A percentile compares a stretch with the other conserved stretches of the same genome.
phyloP scores from a whole-genome alignment of 192 early-diverging fungal species.

The Radiomyces spectabilis region DNA sequence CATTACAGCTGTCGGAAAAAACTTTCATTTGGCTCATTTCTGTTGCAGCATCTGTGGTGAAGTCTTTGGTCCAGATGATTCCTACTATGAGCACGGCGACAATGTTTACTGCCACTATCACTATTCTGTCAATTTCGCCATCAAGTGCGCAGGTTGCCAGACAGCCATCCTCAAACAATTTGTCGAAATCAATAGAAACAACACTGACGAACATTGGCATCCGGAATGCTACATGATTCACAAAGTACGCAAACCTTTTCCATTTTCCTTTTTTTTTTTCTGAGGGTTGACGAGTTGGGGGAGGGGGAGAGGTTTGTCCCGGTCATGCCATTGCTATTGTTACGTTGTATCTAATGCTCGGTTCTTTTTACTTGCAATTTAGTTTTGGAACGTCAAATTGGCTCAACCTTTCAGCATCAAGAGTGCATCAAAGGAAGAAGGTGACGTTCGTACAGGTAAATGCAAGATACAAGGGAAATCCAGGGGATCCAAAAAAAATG shows the following conservation, averaged over 20 bases:
- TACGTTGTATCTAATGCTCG: background rate
- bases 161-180: constrained; percentile 95
- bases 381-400: constrained; percentile 61
- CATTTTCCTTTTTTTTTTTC: no score
- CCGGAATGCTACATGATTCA: constrained; percentile 99
- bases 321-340: no score
- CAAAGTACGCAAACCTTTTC: constrained; percentile 72
- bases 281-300: no score
- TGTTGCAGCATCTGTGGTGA: constrained; percentile 88
- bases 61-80: constrained; percentile 92
- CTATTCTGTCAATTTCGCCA: constrained; percentile 86
- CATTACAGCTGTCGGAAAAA: constrained; percentile 86
- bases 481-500: no score
- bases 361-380: background rate
- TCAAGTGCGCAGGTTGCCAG: constrained; percentile 90
- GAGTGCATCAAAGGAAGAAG: no score
- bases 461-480: no score
- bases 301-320: no score
- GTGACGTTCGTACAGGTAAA: no score
- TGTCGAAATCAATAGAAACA: constrained; percentile 83
- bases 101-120: constrained; percentile 94
- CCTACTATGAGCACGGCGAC: constrained; percentile 92
- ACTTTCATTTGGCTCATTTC: constrained; percentile 98
- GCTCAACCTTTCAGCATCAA: constrained; percentile 25
- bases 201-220: constrained; percentile 89